Conservation (phyloP, 2,329 filamentous ascomycete species). For the Botrytis cinerea region DNA sequence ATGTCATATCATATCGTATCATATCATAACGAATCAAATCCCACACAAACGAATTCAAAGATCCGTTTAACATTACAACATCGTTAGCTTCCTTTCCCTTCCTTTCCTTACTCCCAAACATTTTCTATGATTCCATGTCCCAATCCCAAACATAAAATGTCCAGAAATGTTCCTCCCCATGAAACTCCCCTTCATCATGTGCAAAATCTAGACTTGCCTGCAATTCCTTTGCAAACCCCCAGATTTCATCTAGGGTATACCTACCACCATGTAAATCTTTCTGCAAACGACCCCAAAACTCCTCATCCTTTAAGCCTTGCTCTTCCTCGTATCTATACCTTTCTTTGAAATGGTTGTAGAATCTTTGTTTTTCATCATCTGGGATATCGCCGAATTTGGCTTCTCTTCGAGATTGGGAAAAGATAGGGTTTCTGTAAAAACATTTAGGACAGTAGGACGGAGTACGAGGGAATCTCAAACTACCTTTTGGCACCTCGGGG, state of each 20-base stretch:
- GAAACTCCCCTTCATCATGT: background rate
- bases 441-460: conserved; percentile 13
- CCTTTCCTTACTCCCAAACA: background rate
- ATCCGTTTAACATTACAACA: background rate
- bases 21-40: background rate
- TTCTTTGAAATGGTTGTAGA: background rate
- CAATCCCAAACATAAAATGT: conserved; percentile 8
- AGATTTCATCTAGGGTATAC: conserved; percentile 36
- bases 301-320: background rate
- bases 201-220: conserved; percentile 32
- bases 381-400: background rate
- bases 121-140: background rate
- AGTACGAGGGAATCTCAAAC: conserved; percentile 11
- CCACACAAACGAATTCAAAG: background rate
- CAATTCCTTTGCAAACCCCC: conserved; percentile 35
- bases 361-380: background rate
- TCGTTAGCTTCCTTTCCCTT: background rate
- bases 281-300: conserved; percentile 15
- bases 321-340: background rate
- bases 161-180: background rate
- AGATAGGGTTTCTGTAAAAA: background rate
- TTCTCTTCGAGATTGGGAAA: background rate
- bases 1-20: background rate
- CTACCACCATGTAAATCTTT: conserved; percentile 24
- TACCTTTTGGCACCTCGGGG: conserved; percentile 20